phyloP scores from a whole-genome alignment of 1,139 yeast species.

The Wickerhamomyces sp. region DNA sequence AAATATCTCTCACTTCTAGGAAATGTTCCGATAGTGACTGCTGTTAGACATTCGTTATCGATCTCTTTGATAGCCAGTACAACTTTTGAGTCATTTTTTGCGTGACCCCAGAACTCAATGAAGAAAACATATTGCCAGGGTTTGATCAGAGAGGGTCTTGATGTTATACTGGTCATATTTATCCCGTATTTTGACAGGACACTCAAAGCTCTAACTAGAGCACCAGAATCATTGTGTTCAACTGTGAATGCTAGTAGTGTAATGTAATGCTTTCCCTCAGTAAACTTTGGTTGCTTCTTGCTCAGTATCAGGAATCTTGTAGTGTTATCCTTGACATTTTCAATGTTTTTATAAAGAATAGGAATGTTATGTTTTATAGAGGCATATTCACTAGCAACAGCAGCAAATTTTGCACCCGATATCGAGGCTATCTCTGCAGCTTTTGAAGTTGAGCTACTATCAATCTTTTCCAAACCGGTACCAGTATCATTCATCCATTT shows the following conservation, averaged over 20 bases:
- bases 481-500: constrained; percentile 41
- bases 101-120: constrained; percentile 50
- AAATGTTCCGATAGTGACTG: constrained; percentile 35
- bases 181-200: constrained; percentile 54
- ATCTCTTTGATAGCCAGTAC: constrained; percentile 24
- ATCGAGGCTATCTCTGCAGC: constrained; percentile 66
- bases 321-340: constrained; percentile 70
- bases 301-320: constrained; percentile 73
- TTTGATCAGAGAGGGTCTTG: constrained; percentile 59
- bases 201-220: constrained; percentile 62
- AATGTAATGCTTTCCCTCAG: constrained; percentile 25
- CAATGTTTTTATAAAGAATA: constrained; percentile 50
- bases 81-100: constrained; percentile 17
- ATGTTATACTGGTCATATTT: constrained; percentile 66
- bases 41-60: constrained; percentile 23
- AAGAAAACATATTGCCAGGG: constrained; percentile 88
- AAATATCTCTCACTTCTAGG: constrained; percentile 33
- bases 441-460: constrained; percentile 73
- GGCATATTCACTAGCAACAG: constrained; percentile 62
- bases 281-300: constrained; percentile 14
- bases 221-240: constrained; percentile 67
- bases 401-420: constrained; percentile 38
- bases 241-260: constrained; percentile 65
- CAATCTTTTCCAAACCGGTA: constrained; percentile 44
- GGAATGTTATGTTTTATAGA: constrained; percentile 59